Percentiles rank a stretch among this genome's conserved stretches.
Evolutionary conservation across 345 rosid genomes (phyloP).

Genomic region (Sisymbrium altissimum): DNA sequence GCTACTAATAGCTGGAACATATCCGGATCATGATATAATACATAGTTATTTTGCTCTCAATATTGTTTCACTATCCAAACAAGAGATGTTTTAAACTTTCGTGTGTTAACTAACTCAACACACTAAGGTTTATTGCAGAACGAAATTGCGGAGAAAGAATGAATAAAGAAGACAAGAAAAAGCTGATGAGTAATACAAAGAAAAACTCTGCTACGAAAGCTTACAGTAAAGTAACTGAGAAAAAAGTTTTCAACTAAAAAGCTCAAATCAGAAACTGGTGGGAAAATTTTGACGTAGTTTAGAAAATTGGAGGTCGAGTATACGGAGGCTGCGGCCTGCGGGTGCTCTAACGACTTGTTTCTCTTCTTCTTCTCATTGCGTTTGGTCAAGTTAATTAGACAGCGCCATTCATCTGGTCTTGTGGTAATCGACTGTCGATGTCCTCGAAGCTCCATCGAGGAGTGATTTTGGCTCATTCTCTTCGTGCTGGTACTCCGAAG

Average conservation of each 20-base stretch:
- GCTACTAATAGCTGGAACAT: background rate
- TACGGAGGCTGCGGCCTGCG: too few relatives aligned
- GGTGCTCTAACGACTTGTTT: constrained; percentile 54
- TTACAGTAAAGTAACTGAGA: constrained; percentile 1
- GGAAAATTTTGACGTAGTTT: constrained; percentile 21
- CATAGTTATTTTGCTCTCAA: background rate
- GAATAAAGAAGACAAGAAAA: background rate
- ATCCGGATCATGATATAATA: background rate
- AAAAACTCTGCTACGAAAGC: constrained; percentile 24
- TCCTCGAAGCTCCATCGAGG: too few relatives aligned
- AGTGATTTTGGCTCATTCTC: too few relatives aligned
- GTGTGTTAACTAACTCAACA: constrained; percentile 1
- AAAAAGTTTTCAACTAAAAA: constrained; percentile 13
- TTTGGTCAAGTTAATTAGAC: too few relatives aligned
- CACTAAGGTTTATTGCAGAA: background rate
- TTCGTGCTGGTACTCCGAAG: too few relatives aligned
- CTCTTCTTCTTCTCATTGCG: too few relatives aligned
- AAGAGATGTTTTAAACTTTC: background rate
- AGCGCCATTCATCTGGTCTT: too few relatives aligned
- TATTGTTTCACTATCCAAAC: background rate
- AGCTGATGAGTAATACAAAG: constrained; percentile 20
- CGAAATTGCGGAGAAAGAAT: background rate
- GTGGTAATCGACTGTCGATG: too few relatives aligned
- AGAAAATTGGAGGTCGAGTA: constrained; percentile 79
- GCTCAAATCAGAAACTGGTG: constrained; percentile 16